Base-by-base conservation (phyloP, 2,329 filamentous ascomycete species). In the Sarocladium strictum region DNA sequence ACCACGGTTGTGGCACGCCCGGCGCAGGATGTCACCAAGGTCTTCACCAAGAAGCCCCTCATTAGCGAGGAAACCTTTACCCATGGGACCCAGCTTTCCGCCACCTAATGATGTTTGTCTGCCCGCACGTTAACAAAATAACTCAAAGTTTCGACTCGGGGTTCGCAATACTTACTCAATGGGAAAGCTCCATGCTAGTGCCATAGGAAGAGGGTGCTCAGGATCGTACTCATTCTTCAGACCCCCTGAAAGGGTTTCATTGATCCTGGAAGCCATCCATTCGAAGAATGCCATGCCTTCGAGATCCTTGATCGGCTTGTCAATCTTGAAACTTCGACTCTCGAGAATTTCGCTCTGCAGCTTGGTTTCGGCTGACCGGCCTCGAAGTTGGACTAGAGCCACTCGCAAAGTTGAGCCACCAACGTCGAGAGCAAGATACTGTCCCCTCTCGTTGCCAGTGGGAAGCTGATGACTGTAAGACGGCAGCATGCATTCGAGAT, bases 101-200 rank as follows among this genome's bases (percentile, higher is more conserved):
- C 80, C 77, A 50, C 77, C 76, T 27, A 84, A 69, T 2, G 83
- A 85, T 12, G 81, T 84, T 79, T 87, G 84, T 59, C 83, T 85
- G 53, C n/a, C 6, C 35, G 2, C 19, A 53, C 54, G 61, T 69
- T 57, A 69, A 64, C 23, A 49, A 58, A 35, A 43, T 26, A 17
- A 37, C 27, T 10, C n/a, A n/a, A n/a, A n/a, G n/a, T 43, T 14
- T 21, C 38, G 17, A 17, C 12, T 3, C 51, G 29, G 5, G n/a
- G 35, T 21, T 29, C 2, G 27, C 41, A 26, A 27, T n/a, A 73
- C 81, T 64, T 72, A 86, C 83, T 87, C 80, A 43, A 87, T 82
- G 24, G 84, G 84, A 61, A 88, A 88, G 56, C 84, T 87, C 83
- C 84, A 87, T 5, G 84, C 81, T 57, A 87, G 66, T 1, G 83